phyloP scores from a whole-genome alignment of 805 yeast species.

The Sporopachydermia quercuum region DNA sequence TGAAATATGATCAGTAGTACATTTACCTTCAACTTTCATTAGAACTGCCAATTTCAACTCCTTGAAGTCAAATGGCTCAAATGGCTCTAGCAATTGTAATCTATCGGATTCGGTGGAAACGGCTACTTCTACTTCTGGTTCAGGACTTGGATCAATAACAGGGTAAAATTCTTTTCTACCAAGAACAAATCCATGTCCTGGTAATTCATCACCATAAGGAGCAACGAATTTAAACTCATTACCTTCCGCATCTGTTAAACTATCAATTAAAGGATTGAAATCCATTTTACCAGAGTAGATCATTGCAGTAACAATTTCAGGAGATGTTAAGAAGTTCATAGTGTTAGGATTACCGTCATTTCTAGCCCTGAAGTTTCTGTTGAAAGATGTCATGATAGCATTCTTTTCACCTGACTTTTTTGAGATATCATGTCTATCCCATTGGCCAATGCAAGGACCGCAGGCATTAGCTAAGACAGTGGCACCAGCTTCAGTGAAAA shows the following conservation, averaged over 20 bases:
- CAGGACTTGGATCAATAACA: slow-evolving; percentile 43
- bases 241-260: slow-evolving; percentile 60
- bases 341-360: slow-evolving; percentile 97
- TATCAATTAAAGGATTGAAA: slow-evolving; percentile 83
- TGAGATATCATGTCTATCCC: slow-evolving; percentile 82
- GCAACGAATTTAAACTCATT: slow-evolving; percentile 62
- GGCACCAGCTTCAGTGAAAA: slow-evolving; percentile 80
- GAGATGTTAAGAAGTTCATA: slow-evolving; percentile 96
- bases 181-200: slow-evolving; percentile 56
- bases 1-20: slow-evolving; percentile 96
- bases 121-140: slow-evolving; percentile 40
- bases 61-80: slow-evolving; percentile 71
- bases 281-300: slow-evolving; percentile 86
- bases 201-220: slow-evolving; percentile 65
- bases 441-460: slow-evolving; percentile 99
- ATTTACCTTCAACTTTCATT: slow-evolving; percentile 90
- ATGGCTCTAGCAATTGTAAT: slow-evolving; percentile 81
- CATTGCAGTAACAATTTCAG: slow-evolving; percentile 95
- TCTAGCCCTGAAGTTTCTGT: slow-evolving; percentile 95
- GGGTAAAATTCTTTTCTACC: slow-evolving; percentile 61
- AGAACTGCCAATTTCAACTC: slow-evolving; percentile 67
- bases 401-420: slow-evolving; percentile 53
- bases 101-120: slow-evolving; percentile 89
- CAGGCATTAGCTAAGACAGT: slow-evolving; percentile 92
- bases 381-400: slow-evolving; percentile 92